These are phyloP conservation scores for Naganishia randhawae DNA, from an alignment of 768 basidiomycete species.

Conservation along the genomic window DNA sequence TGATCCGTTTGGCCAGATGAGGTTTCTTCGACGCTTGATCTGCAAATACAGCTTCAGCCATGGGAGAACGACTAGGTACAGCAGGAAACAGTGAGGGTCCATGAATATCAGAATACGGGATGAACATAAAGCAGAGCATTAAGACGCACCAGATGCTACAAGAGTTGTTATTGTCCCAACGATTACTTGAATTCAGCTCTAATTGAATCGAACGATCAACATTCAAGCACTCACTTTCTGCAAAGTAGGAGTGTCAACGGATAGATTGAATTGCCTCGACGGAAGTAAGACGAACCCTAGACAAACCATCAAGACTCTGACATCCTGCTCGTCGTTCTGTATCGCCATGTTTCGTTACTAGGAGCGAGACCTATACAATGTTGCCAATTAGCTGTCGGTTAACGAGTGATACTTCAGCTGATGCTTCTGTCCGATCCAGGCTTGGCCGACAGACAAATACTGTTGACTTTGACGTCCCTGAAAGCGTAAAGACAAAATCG, in stretches of 20 bases:
- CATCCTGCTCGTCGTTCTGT: conserved; percentile 21
- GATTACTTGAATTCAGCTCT: background rate
- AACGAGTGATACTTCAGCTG: background rate
- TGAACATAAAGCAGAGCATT: background rate
- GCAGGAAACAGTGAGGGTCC: background rate
- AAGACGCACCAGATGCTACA: conserved; percentile 35
- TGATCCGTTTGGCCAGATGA: conserved; percentile 53
- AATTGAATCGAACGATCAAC: background rate
- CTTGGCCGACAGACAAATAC: too few species aligned
- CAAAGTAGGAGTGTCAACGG: background rate
- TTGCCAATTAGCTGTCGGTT: background rate
- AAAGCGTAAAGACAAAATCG: too few species aligned
- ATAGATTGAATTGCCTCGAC: background rate
- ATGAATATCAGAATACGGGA: background rate
- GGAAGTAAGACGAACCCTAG: conserved; percentile 38
- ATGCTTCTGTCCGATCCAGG: too few species aligned
- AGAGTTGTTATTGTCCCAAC: background rate
- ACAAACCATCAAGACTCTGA: conserved; percentile 49
- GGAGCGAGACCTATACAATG: background rate
- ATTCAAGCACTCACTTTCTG: conserved; percentile 37
- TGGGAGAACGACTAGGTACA: conserved; percentile 67
- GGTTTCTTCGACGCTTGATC: conserved; percentile 51
- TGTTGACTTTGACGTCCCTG: too few species aligned
- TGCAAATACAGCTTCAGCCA: conserved; percentile 82
- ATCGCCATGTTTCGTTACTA: background rate